These are phyloP conservation scores for Brassica rapa DNA, from an alignment of 345 rosid genomes.

Conservation along the genomic window DNA sequence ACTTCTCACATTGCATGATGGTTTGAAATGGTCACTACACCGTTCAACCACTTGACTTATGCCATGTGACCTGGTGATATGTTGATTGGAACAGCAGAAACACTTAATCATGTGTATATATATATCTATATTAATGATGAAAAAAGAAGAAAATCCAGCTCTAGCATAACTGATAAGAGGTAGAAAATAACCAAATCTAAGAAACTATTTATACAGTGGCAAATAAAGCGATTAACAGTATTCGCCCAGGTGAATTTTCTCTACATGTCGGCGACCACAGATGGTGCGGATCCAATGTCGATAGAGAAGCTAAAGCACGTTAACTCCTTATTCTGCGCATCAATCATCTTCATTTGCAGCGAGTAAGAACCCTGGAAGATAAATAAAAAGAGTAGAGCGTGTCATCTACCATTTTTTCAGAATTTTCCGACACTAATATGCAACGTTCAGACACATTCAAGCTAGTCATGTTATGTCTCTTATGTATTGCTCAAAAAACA, in stretches of 20 bases:
- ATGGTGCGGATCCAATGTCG: slow-evolving; percentile 56
- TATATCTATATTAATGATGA: background rate
- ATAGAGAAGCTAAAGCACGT: slow-evolving; percentile 78
- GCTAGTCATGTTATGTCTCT: background rate
- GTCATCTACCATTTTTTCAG: background rate
- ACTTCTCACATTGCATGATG: background rate
- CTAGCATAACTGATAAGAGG: background rate
- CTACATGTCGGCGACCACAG: slow-evolving; percentile 58
- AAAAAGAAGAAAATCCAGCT: background rate
- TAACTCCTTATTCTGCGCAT: slow-evolving; percentile 46
- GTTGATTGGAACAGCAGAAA: slow-evolving; percentile 4
- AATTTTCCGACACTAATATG: background rate
- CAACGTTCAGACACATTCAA: slow-evolving; percentile 7
- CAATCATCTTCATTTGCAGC: slow-evolving; percentile 83
- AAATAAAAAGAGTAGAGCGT: background rate
- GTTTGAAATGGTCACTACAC: background rate
- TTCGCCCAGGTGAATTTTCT: slow-evolving; percentile 1
- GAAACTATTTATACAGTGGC: slow-evolving; percentile 11
- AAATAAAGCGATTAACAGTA: background rate
- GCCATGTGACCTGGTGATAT: slow-evolving; percentile 25
- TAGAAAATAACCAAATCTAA: slow-evolving; percentile 9
- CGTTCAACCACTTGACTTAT: slow-evolving; percentile 20
- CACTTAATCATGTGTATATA: background rate
- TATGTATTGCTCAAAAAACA: background rate
- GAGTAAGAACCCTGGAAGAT: slow-evolving; percentile 74